Percentiles rank a stretch among this genome's conserved stretches.
Conservation (phyloP, 352 stramenopile species). For the Peronospora tabacina region DNA sequence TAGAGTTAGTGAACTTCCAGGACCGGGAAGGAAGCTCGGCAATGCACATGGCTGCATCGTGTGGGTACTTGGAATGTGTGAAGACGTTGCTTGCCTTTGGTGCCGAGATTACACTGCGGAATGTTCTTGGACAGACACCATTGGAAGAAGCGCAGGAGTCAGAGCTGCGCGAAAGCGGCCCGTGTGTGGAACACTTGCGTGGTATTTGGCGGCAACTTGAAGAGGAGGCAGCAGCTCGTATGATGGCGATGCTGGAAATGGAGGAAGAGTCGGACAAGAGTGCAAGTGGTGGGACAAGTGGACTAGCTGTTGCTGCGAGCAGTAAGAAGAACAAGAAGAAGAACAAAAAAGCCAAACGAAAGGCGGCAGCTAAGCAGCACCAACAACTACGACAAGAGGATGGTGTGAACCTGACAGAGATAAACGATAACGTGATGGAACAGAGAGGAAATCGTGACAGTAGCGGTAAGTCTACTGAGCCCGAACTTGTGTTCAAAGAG, state of each 20-base stretch:
- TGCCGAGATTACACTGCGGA: conserved; percentile 69
- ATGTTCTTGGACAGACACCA: conserved; percentile 70
- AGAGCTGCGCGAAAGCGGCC: conserved; percentile 43
- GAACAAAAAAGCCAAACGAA: conserved; percentile 65
- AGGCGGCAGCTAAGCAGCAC: conserved; percentile 29
- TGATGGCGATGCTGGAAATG: conserved; percentile 83
- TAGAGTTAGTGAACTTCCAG: conserved; percentile 70
- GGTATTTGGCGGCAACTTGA: conserved; percentile 63
- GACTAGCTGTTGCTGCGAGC: conserved; percentile 1
- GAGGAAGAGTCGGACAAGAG: conserved; percentile 40
- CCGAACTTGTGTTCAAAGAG: conserved; percentile 1
- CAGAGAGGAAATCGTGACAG: not conserved
- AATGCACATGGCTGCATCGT: conserved; percentile 72
- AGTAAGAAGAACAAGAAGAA: conserved; percentile 67
- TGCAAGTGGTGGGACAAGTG: conserved; percentile 2
- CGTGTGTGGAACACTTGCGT: conserved; percentile 53
- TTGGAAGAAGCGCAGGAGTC: conserved; percentile 72
- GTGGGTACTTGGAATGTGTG: conserved; percentile 66
- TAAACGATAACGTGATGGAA: not conserved
- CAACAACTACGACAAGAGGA: conserved; percentile 16
- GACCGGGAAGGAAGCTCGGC: conserved; percentile 75
- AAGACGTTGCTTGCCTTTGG: conserved; percentile 53
- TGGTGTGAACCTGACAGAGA: conserved; percentile 3
- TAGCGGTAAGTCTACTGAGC: not conserved
- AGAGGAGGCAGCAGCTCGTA: conserved; percentile 65